Evolutionary conservation across 768 basidiomycete species (phyloP).

Genomic region (Termitomyces sp.): DNA sequence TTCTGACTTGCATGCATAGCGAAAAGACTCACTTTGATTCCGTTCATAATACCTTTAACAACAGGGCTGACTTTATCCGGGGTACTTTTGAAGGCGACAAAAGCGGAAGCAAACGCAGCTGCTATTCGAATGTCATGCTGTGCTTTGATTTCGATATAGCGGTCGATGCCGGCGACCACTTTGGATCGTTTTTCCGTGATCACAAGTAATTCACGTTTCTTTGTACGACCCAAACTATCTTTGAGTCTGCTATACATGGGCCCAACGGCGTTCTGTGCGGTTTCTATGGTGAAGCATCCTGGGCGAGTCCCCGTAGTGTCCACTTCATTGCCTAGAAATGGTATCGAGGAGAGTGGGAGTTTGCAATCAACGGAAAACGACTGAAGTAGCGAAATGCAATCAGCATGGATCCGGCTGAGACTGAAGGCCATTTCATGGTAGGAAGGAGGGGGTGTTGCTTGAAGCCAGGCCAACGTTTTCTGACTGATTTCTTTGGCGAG

Average conservation of each 20-base stretch:
- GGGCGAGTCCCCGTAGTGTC: slow-evolving; percentile 65
- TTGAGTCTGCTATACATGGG: slow-evolving; percentile 72
- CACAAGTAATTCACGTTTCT: slow-evolving; percentile 69
- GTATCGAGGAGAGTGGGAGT: slow-evolving; percentile 75
- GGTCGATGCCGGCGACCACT: slow-evolving; percentile 68
- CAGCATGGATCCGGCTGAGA: slow-evolving; percentile 74
- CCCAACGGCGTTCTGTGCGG: slow-evolving; percentile 69
- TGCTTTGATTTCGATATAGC: slow-evolving; percentile 77
- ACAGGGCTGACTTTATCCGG: slow-evolving; percentile 95
- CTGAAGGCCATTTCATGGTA: slow-evolving; percentile 91
- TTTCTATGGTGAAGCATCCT: slow-evolving; percentile 75
- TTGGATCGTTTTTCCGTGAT: slow-evolving; percentile 76
- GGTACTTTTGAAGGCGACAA: slow-evolving; percentile 80
- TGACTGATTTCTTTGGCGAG: slow-evolving; percentile 66
- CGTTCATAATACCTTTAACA: slow-evolving; percentile 96
- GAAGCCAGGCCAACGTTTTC: slow-evolving; percentile 72
- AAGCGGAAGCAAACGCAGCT: slow-evolving; percentile 87
- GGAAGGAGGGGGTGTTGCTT: slow-evolving; percentile 67
- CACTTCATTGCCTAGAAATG: slow-evolving; percentile 71
- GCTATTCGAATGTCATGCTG: slow-evolving; percentile 86
- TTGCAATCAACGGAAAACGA: slow-evolving; percentile 88
- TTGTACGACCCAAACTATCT: slow-evolving; percentile 68
- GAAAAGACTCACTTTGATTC: slow-evolving; percentile 73
- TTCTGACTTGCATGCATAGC: neutral
- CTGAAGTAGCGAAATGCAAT: slow-evolving; percentile 78